Evolutionary conservation across 2,329 filamentous ascomycete species (phyloP).

Genomic region (Macrophomina pseudophaseolina): DNA sequence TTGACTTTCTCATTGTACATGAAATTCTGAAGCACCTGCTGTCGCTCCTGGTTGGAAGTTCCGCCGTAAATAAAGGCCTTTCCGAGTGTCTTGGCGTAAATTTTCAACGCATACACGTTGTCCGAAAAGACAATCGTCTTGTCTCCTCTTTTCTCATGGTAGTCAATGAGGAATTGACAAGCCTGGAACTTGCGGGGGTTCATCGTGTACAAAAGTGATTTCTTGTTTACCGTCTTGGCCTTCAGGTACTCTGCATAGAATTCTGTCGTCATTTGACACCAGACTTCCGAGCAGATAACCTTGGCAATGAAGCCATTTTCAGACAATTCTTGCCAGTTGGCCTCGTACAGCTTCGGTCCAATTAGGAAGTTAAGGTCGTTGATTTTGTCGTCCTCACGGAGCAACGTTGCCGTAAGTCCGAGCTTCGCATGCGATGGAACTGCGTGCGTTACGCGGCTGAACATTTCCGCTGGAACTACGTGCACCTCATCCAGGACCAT

Average conservation of each 20-base stretch:
- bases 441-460: constrained; percentile 87
- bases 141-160: constrained; percentile 91
- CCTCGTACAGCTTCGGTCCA: constrained; percentile 95
- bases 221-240: constrained; percentile 66
- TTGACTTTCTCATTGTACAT: constrained; percentile 89
- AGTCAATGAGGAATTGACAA: constrained; percentile 97
- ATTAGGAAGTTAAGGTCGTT: constrained; percentile 97
- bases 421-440: constrained; percentile 97
- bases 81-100: constrained; percentile 80
- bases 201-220: constrained; percentile 85
- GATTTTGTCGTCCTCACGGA: constrained; percentile 98
- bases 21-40: constrained; percentile 90
- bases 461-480: constrained; percentile 95
- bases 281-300: constrained; percentile 97
- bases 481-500: constrained; percentile 98
- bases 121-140: constrained; percentile 99
- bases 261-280: constrained; percentile 98
- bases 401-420: constrained; percentile 88
- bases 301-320: constrained; percentile 96
- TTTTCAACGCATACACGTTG: constrained; percentile 89
- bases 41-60: constrained; percentile 83
- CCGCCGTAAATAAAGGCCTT: constrained; percentile 93
- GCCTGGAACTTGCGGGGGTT: constrained; percentile 97
- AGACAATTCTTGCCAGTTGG: constrained; percentile 98
- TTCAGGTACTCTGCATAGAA: constrained; percentile 94